Conservation (phyloP, 345 rosid species). For the Hibiscus trionum region DNA sequence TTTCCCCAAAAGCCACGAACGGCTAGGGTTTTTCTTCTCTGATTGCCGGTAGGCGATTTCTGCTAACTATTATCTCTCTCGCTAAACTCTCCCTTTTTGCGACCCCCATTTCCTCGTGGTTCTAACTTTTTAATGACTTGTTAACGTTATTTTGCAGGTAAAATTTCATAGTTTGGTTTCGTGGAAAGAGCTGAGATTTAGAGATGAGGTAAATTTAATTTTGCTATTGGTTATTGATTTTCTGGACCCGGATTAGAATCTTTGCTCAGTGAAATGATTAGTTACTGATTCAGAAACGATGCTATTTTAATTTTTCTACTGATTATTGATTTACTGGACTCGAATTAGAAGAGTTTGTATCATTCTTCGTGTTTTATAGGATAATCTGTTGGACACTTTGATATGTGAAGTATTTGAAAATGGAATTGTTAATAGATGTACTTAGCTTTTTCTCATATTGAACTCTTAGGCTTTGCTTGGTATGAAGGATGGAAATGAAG, state of each 20-base stretch:
- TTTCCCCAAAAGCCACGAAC: neutral
- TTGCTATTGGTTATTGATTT: neutral
- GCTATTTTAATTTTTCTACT: neutral
- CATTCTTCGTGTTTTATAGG: neutral
- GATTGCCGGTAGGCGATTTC: neutral
- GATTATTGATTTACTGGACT: neutral
- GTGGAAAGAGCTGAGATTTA: neutral
- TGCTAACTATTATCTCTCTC: neutral
- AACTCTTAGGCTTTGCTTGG: too few relatives aligned
- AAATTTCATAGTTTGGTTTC: neutral
- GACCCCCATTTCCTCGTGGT: neutral
- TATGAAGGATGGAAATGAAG: too few relatives aligned
- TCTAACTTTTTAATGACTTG: neutral
- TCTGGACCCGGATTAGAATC: too few relatives aligned
- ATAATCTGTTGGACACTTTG: neutral
- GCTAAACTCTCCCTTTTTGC: neutral
- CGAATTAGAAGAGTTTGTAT: neutral
- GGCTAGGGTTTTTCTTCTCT: neutral
- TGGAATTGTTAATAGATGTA: neutral
- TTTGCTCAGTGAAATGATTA: neutral
- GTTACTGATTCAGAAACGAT: neutral
- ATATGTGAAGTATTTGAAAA: neutral
- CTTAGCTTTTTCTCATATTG: neutral
- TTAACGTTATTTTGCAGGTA: slow-evolving; percentile 1
- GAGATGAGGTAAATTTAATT: slow-evolving; percentile 25